Evolutionary conservation across 179 eudicot species (phyloP).

Genomic region (Beta lomatogona): DNA sequence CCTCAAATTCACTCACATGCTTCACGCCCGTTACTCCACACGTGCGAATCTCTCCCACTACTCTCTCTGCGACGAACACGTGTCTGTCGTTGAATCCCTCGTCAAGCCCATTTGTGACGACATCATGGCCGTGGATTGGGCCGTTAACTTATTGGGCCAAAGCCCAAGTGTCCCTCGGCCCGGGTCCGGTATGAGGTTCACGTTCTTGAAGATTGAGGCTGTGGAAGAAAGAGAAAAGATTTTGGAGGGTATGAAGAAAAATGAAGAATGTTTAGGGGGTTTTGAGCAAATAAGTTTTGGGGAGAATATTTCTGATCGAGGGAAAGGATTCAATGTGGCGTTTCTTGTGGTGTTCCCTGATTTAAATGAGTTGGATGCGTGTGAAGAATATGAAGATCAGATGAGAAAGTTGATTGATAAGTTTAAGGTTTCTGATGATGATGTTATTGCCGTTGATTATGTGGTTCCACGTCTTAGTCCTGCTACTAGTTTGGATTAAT

Average conservation of each 20-base stretch:
- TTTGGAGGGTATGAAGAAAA: conserved; percentile 25
- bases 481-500: background rate
- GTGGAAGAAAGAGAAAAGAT: conserved; percentile 8
- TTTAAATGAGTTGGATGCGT: conserved; percentile 41
- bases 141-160: background rate
- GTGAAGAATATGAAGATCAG: conserved; percentile 42
- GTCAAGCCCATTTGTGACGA: conserved; percentile 27
- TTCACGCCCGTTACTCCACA: conserved; percentile 40
- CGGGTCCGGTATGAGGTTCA: conserved; percentile 40
- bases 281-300: conserved; percentile 39
- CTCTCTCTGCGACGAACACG: conserved; percentile 17
- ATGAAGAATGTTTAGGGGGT: conserved; percentile 18
- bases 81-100: conserved; percentile 4
- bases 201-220: conserved; percentile 19
- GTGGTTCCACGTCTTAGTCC: conserved; percentile 32
- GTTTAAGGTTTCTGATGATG: conserved; percentile 8
- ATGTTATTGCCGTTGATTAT: conserved; percentile 35
- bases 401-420: conserved; percentile 27
- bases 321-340: conserved; percentile 32
- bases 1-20: conserved; percentile 39
- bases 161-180: conserved; percentile 19
- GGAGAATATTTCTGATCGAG: conserved; percentile 20
- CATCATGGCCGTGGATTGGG: conserved; percentile 32
- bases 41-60: conserved; percentile 16
- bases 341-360: conserved; percentile 35